Evolutionary conservation across 305 asterid genomes (phyloP).

Genomic region (Striga hermonthica): DNA sequence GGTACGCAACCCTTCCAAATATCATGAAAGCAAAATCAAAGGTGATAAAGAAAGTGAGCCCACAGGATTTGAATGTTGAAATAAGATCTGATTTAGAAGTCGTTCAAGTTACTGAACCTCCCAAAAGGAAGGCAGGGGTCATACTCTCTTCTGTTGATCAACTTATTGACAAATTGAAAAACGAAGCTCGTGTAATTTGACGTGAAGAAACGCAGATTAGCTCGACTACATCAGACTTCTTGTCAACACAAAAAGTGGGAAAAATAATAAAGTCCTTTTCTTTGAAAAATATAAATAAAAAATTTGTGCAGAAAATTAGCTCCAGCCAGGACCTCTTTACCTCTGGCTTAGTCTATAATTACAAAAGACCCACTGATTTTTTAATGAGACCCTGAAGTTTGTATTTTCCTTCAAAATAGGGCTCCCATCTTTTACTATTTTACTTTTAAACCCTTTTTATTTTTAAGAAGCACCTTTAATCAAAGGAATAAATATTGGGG

Average conservation of each 20-base stretch:
- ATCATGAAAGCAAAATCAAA: constrained; percentile 96
- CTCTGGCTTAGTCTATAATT: neutral
- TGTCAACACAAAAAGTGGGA: neutral
- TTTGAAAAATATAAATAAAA: neutral
- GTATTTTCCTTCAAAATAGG: too few relatives aligned
- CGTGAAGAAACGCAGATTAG: neutral
- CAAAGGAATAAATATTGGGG: too few relatives aligned
- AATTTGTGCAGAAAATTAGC: neutral
- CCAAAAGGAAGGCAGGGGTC: constrained; percentile 82
- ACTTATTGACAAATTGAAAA: constrained; percentile 80
- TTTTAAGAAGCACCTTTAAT: too few relatives aligned
- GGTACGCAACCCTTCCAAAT: constrained; percentile 94
- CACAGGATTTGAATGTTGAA: constrained; percentile 68
- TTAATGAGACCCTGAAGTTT: too few relatives aligned
- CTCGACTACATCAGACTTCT: too few relatives aligned
- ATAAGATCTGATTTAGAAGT: constrained; percentile 67
- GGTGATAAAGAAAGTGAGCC: constrained; percentile 68
- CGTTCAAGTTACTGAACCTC: constrained; percentile 82
- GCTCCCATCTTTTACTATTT: too few relatives aligned
- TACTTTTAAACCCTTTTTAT: too few relatives aligned
- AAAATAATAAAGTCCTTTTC: too few relatives aligned
- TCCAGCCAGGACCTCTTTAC: neutral
- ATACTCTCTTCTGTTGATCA: constrained; percentile 80
- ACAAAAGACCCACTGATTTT: neutral
- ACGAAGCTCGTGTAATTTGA: constrained; percentile 71